Conservation (phyloP, 768 basidiomycete species). For the Lactarius evosmus region DNA sequence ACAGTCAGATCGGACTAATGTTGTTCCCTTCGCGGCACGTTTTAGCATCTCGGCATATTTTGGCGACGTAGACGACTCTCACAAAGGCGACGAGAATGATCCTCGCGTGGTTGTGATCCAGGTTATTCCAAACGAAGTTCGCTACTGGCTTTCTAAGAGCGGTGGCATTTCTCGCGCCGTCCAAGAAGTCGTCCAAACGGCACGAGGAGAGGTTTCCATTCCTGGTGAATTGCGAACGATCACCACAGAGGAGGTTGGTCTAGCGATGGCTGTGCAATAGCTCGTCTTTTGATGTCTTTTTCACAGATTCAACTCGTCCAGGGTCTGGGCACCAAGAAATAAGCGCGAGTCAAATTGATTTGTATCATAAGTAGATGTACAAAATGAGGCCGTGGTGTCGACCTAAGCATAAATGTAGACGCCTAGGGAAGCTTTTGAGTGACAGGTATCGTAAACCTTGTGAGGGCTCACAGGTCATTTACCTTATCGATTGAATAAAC, state of each 20-base stretch:
- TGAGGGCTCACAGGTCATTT: not conserved
- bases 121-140: slow-evolving; percentile 74
- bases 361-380: not conserved
- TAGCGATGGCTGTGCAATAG: not conserved
- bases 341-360: not conserved
- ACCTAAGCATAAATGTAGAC: not conserved
- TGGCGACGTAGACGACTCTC: slow-evolving; percentile 77
- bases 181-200: slow-evolving; percentile 55
- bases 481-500: not conserved
- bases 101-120: slow-evolving; percentile 79
- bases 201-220: slow-evolving; percentile 58
- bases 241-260: slow-evolving; percentile 62
- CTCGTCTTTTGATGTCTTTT: not conserved
- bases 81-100: slow-evolving; percentile 76
- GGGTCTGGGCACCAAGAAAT: slow-evolving; percentile 7
- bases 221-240: slow-evolving; percentile 81
- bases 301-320: slow-evolving; percentile 24
- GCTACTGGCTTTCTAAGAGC: slow-evolving; percentile 73
- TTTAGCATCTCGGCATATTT: slow-evolving; percentile 71
- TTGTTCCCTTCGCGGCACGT: not conserved
- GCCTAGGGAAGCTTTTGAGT: not conserved
- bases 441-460: not conserved
- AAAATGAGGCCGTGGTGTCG: not conserved
- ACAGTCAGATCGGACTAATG: not conserved
- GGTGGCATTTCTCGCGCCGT: slow-evolving; percentile 54